Conservation (phyloP, 805 yeast genomes). For the Dipodascus geniculatus region DNA sequence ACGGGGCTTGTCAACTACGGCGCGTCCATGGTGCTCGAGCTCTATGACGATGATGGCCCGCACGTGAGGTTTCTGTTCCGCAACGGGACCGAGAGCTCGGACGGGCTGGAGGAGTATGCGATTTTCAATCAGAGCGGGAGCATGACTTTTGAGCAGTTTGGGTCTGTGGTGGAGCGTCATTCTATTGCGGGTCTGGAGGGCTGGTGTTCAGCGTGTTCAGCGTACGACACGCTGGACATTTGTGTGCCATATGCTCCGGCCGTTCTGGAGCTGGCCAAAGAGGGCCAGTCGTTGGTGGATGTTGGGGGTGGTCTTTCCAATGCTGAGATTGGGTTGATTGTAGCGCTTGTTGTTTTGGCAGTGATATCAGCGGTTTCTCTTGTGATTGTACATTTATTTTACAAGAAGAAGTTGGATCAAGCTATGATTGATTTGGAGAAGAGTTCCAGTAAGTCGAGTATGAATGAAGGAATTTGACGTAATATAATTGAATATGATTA, state of each 20-base stretch:
- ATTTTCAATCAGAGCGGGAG: slow-evolving; percentile 27
- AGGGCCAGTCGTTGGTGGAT: slow-evolving; percentile 18
- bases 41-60: slow-evolving; percentile 20
- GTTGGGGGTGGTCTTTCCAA: too few relatives aligned
- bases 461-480: too few relatives aligned
- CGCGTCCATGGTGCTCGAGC: slow-evolving; percentile 34
- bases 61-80: slow-evolving; percentile 35
- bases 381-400: too few relatives aligned
- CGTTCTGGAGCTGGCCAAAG: slow-evolving; percentile 18
- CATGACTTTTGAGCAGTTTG: slow-evolving; percentile 30
- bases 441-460: too few relatives aligned
- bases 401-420: too few relatives aligned
- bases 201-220: slow-evolving; percentile 35
- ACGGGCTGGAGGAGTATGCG: slow-evolving; percentile 27
- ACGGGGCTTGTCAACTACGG: slow-evolving; percentile 39
- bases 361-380: too few relatives aligned
- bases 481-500: too few relatives aligned
- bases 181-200: slow-evolving; percentile 20
- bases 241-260: slow-evolving; percentile 25
- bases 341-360: too few relatives aligned
- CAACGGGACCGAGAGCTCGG: slow-evolving; percentile 31
- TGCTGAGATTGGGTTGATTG: too few relatives aligned
- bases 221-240: slow-evolving; percentile 18
- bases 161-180: slow-evolving; percentile 17
- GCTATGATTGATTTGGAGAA: too few relatives aligned